Conservation (phyloP, 2,329 filamentous ascomycete genomes). For the Epichloe elymi region DNA sequence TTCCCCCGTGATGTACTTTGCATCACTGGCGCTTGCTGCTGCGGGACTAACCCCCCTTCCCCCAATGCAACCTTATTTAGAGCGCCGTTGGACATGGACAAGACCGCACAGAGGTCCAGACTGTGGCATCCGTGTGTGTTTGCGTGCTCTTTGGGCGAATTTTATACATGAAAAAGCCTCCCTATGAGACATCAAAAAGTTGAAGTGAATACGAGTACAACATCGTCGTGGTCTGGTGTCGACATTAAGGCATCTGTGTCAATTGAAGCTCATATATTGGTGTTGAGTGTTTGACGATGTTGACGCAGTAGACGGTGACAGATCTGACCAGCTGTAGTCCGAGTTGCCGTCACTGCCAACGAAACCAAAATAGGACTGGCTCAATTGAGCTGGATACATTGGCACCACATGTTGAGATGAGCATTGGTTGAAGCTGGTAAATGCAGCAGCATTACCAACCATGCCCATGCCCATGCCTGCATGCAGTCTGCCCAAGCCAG, state of each 20-base stretch:
- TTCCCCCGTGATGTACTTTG: neutral
- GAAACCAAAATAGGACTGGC: constrained; percentile 26
- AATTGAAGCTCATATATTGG: constrained; percentile 12
- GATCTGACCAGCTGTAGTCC: constrained; percentile 40
- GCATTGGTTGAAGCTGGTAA: constrained; percentile 31
- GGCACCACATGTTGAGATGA: constrained; percentile 22
- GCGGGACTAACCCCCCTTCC: neutral
- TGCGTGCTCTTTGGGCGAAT: neutral
- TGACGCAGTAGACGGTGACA: constrained; percentile 23
- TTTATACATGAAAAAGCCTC: neutral
- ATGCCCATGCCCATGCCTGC: constrained; percentile 36
- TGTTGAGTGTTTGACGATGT: constrained; percentile 16
- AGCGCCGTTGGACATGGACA: neutral
- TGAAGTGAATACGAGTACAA: neutral
- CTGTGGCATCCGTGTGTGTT: neutral
- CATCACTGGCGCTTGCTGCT: neutral
- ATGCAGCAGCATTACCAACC: constrained; percentile 22
- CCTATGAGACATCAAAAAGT: neutral
- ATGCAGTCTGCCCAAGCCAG: constrained; percentile 31
- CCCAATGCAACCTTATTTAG: neutral
- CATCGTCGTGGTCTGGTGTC: neutral
- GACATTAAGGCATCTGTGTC: constrained; percentile 4
- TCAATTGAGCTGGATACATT: constrained; percentile 20
- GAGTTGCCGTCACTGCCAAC: constrained; percentile 21
- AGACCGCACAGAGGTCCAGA: neutral